phyloP scores from a whole-genome alignment of 1,139 yeast species.

The Taiozyma sp. region DNA sequence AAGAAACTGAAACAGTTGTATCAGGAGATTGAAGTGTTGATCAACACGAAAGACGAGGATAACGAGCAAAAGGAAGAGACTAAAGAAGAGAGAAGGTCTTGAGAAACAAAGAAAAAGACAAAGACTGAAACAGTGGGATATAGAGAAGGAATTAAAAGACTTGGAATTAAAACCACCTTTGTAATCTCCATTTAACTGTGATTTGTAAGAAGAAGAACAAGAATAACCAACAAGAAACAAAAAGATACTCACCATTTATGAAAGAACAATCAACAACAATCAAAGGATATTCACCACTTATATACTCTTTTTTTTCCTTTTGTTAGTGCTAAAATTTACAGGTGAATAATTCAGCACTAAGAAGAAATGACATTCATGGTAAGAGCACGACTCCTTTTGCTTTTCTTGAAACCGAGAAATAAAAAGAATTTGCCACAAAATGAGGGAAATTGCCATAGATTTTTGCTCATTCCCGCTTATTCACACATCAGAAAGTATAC shows the following conservation, averaged over 20 bases:
- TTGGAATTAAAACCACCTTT: background rate
- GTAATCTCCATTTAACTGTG: too few relatives aligned
- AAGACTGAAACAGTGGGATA: too few relatives aligned
- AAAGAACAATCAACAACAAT: too few relatives aligned
- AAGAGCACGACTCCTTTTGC: background rate
- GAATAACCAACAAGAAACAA: too few relatives aligned
- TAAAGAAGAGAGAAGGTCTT: conserved; percentile 56
- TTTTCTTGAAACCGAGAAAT: background rate
- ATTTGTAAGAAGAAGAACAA: too few relatives aligned
- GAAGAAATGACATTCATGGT: background rate
- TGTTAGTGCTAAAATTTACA: background rate
- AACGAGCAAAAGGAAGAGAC: conserved; percentile 28
- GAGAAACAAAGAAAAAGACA: conserved; percentile 18
- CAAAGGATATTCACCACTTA: too few relatives aligned
- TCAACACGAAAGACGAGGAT: conserved; percentile 4
- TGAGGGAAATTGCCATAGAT: too few relatives aligned
- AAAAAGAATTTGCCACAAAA: background rate
- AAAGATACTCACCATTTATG: too few relatives aligned
- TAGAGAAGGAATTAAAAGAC: background rate
- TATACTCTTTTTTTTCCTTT: too few relatives aligned
- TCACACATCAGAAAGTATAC: background rate
- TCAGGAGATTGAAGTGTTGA: conserved; percentile 35
- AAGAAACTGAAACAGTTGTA: conserved; percentile 47
- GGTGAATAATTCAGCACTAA: background rate
- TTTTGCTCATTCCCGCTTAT: background rate